Conservation (phyloP, 805 yeast species). For the Nakazawaea anatomiae region DNA sequence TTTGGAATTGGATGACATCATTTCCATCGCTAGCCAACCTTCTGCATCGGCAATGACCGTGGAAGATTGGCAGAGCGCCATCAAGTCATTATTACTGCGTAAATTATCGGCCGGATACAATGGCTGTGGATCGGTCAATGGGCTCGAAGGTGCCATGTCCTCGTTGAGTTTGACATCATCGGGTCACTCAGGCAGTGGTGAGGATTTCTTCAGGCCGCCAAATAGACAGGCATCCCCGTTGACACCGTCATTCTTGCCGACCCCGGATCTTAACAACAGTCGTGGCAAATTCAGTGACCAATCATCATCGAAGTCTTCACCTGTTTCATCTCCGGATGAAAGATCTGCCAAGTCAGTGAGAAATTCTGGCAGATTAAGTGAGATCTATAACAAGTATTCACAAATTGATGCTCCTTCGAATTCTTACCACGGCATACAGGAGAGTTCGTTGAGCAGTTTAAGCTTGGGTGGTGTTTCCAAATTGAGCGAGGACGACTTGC, state of each 20-base stretch:
- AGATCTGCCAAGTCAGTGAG: constrained; percentile 2
- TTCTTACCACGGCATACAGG: not conserved
- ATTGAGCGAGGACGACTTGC: not conserved
- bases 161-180: not conserved
- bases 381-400: constrained; percentile 11
- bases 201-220: not conserved
- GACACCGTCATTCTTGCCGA: constrained; percentile 10
- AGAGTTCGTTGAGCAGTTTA: constrained; percentile 3
- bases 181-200: not conserved
- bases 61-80: constrained; percentile 52
- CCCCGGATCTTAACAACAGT: not conserved
- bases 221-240: constrained; percentile 3
- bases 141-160: constrained; percentile 51
- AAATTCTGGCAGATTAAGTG: constrained; percentile 7
- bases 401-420: constrained; percentile 9
- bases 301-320: constrained; percentile 7
- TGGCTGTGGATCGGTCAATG: constrained; percentile 71
- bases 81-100: constrained; percentile 48
- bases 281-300: not conserved
- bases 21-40: constrained; percentile 30
- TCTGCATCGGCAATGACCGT: constrained; percentile 43
- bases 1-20: constrained; percentile 56
- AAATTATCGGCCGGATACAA: constrained; percentile 58
- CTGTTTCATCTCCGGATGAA: constrained; percentile 2
- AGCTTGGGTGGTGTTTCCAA: constrained; percentile 1